Conservation (phyloP, 164 flowering plant genomes). For the Berberis thunbergii region DNA sequence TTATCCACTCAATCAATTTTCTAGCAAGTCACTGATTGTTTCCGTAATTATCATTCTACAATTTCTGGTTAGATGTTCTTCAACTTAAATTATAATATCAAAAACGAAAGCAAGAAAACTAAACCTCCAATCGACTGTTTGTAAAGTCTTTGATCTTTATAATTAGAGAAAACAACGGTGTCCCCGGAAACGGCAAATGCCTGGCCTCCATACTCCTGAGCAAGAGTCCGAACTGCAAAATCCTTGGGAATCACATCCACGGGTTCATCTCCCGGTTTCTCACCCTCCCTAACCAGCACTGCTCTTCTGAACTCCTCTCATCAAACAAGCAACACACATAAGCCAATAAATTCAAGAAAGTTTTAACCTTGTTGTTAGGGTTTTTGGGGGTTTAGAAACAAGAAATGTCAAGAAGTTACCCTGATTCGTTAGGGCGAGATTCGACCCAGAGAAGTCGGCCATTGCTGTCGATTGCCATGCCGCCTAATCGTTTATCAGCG, state of each 20-base stretch:
- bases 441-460: conserved; percentile 82
- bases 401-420: conserved; percentile 26
- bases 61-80: not conserved
- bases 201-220: conserved; percentile 95
- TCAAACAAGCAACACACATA: not conserved
- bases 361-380: not conserved
- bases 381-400: not conserved
- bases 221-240: conserved; percentile 58
- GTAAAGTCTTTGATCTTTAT: conserved; percentile 86
- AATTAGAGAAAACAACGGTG: conserved; percentile 66
- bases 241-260: conserved; percentile 70
- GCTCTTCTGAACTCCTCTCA: conserved; percentile 33
- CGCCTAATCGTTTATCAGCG: conserved; percentile 66
- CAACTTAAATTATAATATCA: not conserved
- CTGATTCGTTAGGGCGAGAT: conserved; percentile 72
- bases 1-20: too few relatives aligned
- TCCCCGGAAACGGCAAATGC: conserved; percentile 59
- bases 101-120: not conserved
- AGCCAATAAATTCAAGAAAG: not conserved
- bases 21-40: too few relatives aligned
- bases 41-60: too few relatives aligned
- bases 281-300: conserved; percentile 64
- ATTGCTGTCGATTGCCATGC: conserved; percentile 45
- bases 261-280: conserved; percentile 44
- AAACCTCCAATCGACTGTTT: conserved; percentile 60